Percentiles rank a stretch among this genome's conserved stretches.
Conservation (phyloP, 148 eudicot species). For the Rhododendron simsii region DNA sequence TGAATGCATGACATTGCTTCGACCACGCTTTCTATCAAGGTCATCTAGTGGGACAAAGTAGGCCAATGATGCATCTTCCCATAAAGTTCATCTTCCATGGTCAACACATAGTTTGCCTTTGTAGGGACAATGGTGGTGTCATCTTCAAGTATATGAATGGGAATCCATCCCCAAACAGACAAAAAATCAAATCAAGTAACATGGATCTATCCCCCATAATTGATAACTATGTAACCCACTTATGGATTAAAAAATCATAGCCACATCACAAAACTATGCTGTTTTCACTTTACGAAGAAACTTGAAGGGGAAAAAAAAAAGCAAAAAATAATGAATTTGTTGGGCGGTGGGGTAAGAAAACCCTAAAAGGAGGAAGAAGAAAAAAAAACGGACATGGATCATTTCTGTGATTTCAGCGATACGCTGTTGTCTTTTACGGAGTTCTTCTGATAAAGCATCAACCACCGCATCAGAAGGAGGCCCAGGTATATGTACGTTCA, state of each 20-base stretch:
- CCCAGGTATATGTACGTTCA: conserved; percentile 40
- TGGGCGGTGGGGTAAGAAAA: neutral
- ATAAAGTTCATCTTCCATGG: neutral
- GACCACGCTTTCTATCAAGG: neutral
- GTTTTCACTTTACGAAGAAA: neutral
- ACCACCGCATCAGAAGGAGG: conserved; percentile 26
- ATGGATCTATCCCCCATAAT: neutral
- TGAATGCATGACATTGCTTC: neutral
- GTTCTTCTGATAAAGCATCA: conserved; percentile 46
- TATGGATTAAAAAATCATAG: neutral
- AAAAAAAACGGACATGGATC: conserved; percentile 72
- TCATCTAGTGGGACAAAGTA: neutral
- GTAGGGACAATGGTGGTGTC: neutral
- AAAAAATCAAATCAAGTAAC: neutral
- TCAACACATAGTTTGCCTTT: neutral
- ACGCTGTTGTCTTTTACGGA: conserved; percentile 72
- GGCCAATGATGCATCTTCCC: neutral
- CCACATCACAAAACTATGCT: neutral
- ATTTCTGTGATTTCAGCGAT: conserved; percentile 92
- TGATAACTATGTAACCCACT: neutral
- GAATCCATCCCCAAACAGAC: neutral
- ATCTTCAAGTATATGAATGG: neutral
- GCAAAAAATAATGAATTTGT: neutral
- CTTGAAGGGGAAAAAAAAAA: neutral
- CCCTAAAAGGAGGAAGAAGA: neutral